Base-by-base conservation (phyloP, 768 basidiomycete genomes). In the Rossbeevera mucosa region DNA sequence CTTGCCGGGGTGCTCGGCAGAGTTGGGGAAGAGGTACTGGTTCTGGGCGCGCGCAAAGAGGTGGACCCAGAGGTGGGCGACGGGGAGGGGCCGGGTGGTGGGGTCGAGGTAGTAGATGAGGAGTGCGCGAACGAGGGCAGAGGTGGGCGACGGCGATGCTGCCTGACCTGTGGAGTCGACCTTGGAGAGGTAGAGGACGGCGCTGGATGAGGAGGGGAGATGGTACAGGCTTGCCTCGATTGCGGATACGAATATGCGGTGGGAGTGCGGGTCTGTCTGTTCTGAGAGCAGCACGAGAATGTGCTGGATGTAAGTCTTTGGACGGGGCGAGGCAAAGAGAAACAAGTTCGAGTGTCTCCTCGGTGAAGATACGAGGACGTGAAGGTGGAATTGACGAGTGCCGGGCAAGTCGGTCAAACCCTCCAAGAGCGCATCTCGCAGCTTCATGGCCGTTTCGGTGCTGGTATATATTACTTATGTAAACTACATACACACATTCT, bases 1-100 rank as follows among this genome's bases (percentile, higher is more conserved):
- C 70, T 97, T 97, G 2, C 80, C 81, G 2, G 70, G 49, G 57
- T 76, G 82, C 18, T 89, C 83, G 3, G 79, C 72, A 9, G 90
- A 92, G 65, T 93, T 93, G 1, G 94, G 88, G 69, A 98, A 99
- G 46, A 99, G 76, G 65, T 98, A 99, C 68, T 97, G 94, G 30
- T 71, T 74, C 70, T 97, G 94, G 3, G 91, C 83, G 16, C 93
- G 78, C 7, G 95, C 95, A 65, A 95, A 97, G 16, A 97, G 73
- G 59, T 95, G 91, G 21, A 96, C 75, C 80, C 88, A 88, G 11
- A 94, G 61, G 50, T 83, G 74, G 9, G 72, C 71, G 3, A 77
- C 79, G 2, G 73, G 59, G 38, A 83, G 59, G 13, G 88, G 86
- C 24, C 88, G 73, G 47, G 83, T 86, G n/a, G 58, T 52, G 0